Evolutionary conservation across 2,329 filamentous ascomycete species (phyloP), one percentile per base, ranked within the genome.

Genomic region (Lasiodiplodia hormozganensis): DNA sequence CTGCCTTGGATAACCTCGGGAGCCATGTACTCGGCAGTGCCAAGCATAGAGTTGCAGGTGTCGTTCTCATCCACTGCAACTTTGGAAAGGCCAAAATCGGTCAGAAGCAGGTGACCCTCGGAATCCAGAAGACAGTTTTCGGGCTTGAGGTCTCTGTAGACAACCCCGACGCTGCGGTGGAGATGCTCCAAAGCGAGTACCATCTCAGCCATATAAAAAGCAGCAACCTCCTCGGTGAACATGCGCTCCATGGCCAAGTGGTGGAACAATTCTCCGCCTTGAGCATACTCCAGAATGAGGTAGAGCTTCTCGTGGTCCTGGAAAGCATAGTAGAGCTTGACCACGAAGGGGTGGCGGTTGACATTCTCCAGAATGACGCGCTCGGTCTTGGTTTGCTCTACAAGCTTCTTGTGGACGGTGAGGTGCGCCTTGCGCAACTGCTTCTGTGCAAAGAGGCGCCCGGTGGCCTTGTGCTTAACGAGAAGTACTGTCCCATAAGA

Each of bases 141-240:
- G 0, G 96, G 96, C 84, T 99, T 99, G 69, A 99, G 86, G 77
- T 99, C 96, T 70, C 96, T 92, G 81, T 99, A 99, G 71, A 99
- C 91, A 62, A 99, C 94, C 18, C 96, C 95, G 25, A 98, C 89
- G 71, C 91, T 94, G 73, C 92, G 90, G 82, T 99, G 96, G 31
- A 99, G 87, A 80, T 99, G 94, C 78, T 95, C 93, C 57, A 99
- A 87, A 36, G 96, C 96, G 28, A 99, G 88, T 4, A 97, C 89
- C 89, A 99, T 96, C 82, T 99, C 94, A 0, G 94, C 96, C 92
- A 98, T 97, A 86, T 99, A 99, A 80, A 98, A 99, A 1, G 94
- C 93, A 0, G 95, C 92, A 2, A 91, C 91, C 18, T 92, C 86
- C 81, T 98, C 95, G 16, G 91, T 87, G 73, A 99, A 98, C 92